phyloP scores from a whole-genome alignment of 345 rosid species.

The Linum usitatissimum region DNA sequence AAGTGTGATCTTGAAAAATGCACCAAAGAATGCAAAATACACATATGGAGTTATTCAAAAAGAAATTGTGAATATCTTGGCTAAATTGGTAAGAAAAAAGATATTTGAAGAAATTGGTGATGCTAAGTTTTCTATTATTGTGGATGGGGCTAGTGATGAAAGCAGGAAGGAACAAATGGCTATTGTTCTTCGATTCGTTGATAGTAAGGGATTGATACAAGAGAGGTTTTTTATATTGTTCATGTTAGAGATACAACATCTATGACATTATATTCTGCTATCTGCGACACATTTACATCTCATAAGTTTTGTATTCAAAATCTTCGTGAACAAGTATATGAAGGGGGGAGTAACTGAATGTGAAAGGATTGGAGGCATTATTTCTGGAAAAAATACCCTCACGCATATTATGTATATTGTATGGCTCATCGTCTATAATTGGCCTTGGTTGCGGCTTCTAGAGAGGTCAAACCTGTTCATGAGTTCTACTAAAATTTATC shows the following conservation, averaged over 20 bases:
- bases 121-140: too few species aligned
- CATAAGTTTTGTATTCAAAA: constrained; percentile 4
- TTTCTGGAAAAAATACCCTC: not conserved
- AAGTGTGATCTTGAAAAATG: not conserved
- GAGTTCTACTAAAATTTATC: constrained; percentile 5
- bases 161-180: too few species aligned
- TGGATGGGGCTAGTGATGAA: too few species aligned
- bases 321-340: constrained; percentile 1
- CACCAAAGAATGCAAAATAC: constrained; percentile 5
- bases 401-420: constrained; percentile 8
- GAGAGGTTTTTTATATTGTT: too few species aligned
- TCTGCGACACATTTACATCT: not conserved
- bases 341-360: constrained; percentile 5
- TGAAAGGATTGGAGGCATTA: not conserved
- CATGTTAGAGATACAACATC: too few species aligned
- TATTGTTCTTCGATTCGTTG: too few species aligned
- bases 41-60: not conserved
- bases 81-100: not conserved
- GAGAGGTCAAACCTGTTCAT: not conserved
- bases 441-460: not conserved
- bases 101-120: too few species aligned
- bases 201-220: too few species aligned
- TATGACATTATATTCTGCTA: not conserved
- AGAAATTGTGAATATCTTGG: constrained; percentile 1
- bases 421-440: constrained; percentile 8